These are phyloP conservation scores for Jimgerdemannia lactiflua DNA, from an alignment of 192 early-diverging fungal species.

Conservation along the genomic window DNA sequence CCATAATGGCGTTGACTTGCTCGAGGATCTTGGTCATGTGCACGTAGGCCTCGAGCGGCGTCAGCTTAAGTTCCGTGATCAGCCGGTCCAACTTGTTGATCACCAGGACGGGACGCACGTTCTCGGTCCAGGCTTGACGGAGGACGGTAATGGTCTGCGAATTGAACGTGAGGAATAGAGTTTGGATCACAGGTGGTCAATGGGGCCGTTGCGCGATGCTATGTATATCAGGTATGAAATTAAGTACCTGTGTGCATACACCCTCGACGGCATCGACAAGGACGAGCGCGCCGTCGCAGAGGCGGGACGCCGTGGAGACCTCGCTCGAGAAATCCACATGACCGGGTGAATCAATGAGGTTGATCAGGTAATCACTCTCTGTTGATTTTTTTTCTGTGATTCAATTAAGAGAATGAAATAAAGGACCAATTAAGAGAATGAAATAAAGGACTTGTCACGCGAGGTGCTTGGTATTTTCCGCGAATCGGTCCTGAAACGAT, in stretches of 20 bases:
- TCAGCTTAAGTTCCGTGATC: constrained; percentile 91
- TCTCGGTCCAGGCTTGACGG: constrained; percentile 92
- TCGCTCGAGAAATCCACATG: constrained; percentile 99
- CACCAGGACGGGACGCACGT: constrained; percentile 89
- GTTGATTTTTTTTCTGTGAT: constrained; percentile 16
- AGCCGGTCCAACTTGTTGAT: constrained; percentile 98
- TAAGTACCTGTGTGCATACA: constrained; percentile 89
- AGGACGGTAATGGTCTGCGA: constrained; percentile 90
- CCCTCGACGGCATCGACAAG: constrained; percentile 98
- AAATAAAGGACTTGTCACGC: no score
- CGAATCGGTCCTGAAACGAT: no score
- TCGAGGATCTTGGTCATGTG: constrained; percentile 95
- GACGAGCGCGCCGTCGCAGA: constrained; percentile 95
- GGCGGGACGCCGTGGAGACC: constrained; percentile 97
- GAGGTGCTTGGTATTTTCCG: no score
- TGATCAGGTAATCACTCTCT: constrained; percentile 81
- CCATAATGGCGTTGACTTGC: constrained; percentile 96
- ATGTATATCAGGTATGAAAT: not conserved
- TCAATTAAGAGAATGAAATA: not conserved
- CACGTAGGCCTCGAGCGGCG: constrained; percentile 86
- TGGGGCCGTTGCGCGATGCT: no score
- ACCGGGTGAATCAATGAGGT: constrained; percentile 97
- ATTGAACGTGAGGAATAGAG: not conserved
- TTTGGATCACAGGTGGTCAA: not conserved
- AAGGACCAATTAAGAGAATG: constrained; percentile 3